phyloP scores from a whole-genome alignment of 2,329 filamentous ascomycete species.

The Pseudofabraea citricarpa region DNA sequence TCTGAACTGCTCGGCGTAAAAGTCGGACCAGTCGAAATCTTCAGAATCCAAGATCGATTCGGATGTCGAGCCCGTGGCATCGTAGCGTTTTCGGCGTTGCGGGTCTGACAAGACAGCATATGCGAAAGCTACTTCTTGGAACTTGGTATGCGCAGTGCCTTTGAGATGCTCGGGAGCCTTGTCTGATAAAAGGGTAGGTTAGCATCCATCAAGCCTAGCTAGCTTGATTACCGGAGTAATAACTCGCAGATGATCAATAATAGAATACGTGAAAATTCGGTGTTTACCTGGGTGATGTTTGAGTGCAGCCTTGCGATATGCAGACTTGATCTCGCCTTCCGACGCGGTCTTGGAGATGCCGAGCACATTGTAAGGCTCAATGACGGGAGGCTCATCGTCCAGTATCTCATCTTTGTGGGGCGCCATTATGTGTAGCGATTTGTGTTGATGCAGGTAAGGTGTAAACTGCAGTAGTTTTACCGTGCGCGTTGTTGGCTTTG shows the following conservation, averaged over 20 bases:
- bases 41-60: slow-evolving; percentile 76
- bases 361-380: slow-evolving; percentile 78
- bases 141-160: slow-evolving; percentile 69
- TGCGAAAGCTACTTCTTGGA: slow-evolving; percentile 89
- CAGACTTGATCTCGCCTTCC: slow-evolving; percentile 75
- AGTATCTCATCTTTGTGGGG: slow-evolving; percentile 16
- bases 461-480: too few relatives aligned
- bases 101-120: slow-evolving; percentile 89
- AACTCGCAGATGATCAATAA: too few relatives aligned
- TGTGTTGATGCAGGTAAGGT: too few relatives aligned
- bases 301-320: slow-evolving; percentile 87
- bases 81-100: slow-evolving; percentile 77
- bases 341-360: slow-evolving; percentile 66
- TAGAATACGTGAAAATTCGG: too few relatives aligned
- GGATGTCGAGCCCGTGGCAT: slow-evolving; percentile 82
- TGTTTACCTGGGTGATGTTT: slow-evolving; percentile 74
- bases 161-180: slow-evolving; percentile 68
- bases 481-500: too few relatives aligned
- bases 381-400: slow-evolving; percentile 28
- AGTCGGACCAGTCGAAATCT: slow-evolving; percentile 82
- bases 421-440: not conserved
- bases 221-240: slow-evolving; percentile 7
- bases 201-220: too few relatives aligned
- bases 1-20: slow-evolving; percentile 79
- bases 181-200: too few relatives aligned